Percentiles rank a stretch among this genome's conserved stretches.
Evolutionary conservation across 306 rosid genomes (phyloP).

Genomic region (Inga leiocalycina): DNA sequence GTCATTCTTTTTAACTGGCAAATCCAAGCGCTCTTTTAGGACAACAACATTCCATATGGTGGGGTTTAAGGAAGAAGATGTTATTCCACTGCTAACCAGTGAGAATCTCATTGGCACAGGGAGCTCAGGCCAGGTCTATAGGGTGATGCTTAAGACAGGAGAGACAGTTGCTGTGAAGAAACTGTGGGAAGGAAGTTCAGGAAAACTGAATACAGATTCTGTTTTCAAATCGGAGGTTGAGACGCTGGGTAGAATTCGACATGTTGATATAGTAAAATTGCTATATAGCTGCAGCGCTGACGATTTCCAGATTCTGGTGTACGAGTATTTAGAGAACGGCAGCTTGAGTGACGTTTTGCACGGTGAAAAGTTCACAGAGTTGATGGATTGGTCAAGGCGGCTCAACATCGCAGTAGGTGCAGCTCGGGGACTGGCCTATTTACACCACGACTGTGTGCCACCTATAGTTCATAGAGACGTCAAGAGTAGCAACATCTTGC

Average conservation of each 20-base stretch:
- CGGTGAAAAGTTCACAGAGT: slow-evolving; percentile 39
- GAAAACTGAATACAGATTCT: slow-evolving; percentile 38
- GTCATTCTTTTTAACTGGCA: slow-evolving; percentile 28
- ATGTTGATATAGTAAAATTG: slow-evolving; percentile 76
- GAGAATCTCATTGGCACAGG: slow-evolving; percentile 69
- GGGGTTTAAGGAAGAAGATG: slow-evolving; percentile 64
- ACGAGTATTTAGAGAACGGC: slow-evolving; percentile 49
- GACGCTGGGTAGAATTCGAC: slow-evolving; percentile 73
- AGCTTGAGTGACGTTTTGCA: slow-evolving; percentile 56
- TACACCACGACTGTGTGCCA: slow-evolving; percentile 67
- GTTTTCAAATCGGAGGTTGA: slow-evolving; percentile 74
- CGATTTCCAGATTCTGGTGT: slow-evolving; percentile 61
- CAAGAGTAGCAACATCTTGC: slow-evolving; percentile 85
- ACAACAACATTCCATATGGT: slow-evolving; percentile 63
- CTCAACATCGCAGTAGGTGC: slow-evolving; percentile 59
- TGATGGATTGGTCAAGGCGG: slow-evolving; percentile 43
- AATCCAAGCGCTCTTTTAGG: slow-evolving; percentile 41
- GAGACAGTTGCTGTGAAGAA: slow-evolving; percentile 73
- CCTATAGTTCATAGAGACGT: slow-evolving; percentile 80
- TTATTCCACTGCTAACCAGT: slow-evolving; percentile 43
- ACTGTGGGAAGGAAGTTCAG: slow-evolving; percentile 46
- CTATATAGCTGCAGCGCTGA: slow-evolving; percentile 65
- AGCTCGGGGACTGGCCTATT: slow-evolving; percentile 17
- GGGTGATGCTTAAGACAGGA: slow-evolving; percentile 61
- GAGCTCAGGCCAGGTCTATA: slow-evolving; percentile 73